These are phyloP conservation scores for Babesia bovis DNA, from an alignment of 169 alveolate species.

Conservation along the genomic window DNA sequence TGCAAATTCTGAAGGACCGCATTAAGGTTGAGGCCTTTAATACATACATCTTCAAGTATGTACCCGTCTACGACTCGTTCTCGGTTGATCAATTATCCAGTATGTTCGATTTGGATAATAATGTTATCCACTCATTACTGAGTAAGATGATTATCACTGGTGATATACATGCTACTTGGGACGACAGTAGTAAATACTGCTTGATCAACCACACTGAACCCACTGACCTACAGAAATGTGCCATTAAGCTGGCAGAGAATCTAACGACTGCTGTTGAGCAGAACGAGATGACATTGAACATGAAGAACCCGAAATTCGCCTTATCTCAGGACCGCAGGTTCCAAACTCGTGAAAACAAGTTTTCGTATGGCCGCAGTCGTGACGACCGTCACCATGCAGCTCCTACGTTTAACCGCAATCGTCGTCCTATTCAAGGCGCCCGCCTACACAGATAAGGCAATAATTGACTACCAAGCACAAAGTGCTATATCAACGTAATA, in stretches of 20 bases:
- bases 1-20: constrained; percentile 80
- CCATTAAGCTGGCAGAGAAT: constrained; percentile 81
- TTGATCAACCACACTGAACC: constrained; percentile 87
- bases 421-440: constrained; percentile 35
- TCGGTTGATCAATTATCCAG: constrained; percentile 82
- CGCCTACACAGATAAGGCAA: constrained; percentile 13
- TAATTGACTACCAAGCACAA: not conserved
- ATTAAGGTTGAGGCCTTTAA: constrained; percentile 92
- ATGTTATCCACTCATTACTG: constrained; percentile 82
- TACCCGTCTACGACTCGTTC: constrained; percentile 82
- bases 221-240: constrained; percentile 84
- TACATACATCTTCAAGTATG: constrained; percentile 87
- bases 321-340: constrained; percentile 64
- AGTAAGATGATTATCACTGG: constrained; percentile 89
- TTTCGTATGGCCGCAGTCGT: constrained; percentile 49
- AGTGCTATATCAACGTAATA: no score
- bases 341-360: constrained; percentile 63
- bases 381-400: constrained; percentile 61
- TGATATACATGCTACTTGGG: constrained; percentile 89
- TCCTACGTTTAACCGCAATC: constrained; percentile 50
- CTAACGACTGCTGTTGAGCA: constrained; percentile 83
- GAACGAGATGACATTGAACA: constrained; percentile 82
- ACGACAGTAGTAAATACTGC: constrained; percentile 85
- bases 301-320: constrained; percentile 85
- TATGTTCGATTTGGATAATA: constrained; percentile 82